Conservation (phyloP, 306 rosid genomes). For the Cyclanthera cordifolia region DNA sequence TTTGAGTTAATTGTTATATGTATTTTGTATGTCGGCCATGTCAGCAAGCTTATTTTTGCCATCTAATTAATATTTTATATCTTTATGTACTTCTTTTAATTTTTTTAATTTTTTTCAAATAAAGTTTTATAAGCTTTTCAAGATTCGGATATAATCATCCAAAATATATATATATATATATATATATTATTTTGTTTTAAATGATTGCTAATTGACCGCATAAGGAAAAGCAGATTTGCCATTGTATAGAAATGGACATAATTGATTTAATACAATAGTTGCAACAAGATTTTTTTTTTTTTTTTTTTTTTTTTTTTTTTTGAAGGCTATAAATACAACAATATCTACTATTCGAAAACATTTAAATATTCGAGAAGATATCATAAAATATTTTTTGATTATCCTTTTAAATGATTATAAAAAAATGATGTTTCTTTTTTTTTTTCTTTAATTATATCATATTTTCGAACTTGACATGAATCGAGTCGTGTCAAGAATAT, state of each 20-base stretch:
- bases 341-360: neutral
- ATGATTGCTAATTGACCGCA: constrained; percentile 8
- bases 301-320: too few species aligned
- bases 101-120: neutral
- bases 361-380: too few species aligned
- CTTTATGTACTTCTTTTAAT: neutral
- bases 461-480: too few species aligned
- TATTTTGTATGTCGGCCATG: neutral
- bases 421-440: neutral
- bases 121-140: neutral
- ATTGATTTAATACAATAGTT: neutral
- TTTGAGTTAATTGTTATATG: too few species aligned
- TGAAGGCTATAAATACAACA: neutral
- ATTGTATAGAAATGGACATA: neutral
- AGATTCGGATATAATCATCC: constrained; percentile 4
- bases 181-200: neutral
- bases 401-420: neutral
- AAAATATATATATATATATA: too few species aligned
- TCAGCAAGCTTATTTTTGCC: too few species aligned
- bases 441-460: too few species aligned
- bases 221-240: neutral
- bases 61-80: too few species aligned
- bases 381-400: neutral
- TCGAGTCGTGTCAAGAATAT: too few species aligned
- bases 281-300: too few species aligned